Evolutionary conservation across 2,329 filamentous ascomycete genomes (phyloP), one percentile per base, ranked within the genome.

Genomic region (Fusarium beomiforme): DNA sequence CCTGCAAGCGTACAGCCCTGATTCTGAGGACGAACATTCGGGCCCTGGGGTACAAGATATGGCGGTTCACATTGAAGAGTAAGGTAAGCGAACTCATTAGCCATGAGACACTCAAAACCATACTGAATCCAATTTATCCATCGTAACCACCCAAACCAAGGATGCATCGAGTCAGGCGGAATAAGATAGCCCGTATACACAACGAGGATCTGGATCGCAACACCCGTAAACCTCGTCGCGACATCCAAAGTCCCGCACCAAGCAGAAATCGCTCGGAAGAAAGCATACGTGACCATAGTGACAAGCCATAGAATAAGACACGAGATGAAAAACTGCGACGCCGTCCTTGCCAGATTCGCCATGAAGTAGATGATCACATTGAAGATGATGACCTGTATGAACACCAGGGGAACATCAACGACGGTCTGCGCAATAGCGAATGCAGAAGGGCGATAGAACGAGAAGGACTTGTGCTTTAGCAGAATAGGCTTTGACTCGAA

Each of bases 331-430:
- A 92, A 92, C 26, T 91, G 86, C 44, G 89, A 90, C 1, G 91
- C 85, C 31, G 89, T 87, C 31, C 90, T 83, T 57, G 90, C 85
- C 3, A 95, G 84, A 54, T 91, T 89, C 1, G 90, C 88, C 90
- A 95, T 91, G 80, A 94, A 95, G 82, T 95, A 95, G 39, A 95
- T 84, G 21, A 91, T 86, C 41, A 93, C 50, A 67, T 92, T 92
- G 81, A 94, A 95, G 23, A 89, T 81, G 58, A 91, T 81, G 0
- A 91, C 85, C 71, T 93, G 92, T 11, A 86, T 59, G 16, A 93
- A 82, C 69, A 95, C 89, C 9, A 86, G 71, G 0, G 89, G 79
- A 82, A 91, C 69, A 87, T 93, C 89, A 1, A 84, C 80, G 1
- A 90, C 81, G 0, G 89, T 85, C 33, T 87, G 84, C 8, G 88